phyloP scores from a whole-genome alignment of 192 early-diverging fungal species.

The Coemansia javaensis region DNA sequence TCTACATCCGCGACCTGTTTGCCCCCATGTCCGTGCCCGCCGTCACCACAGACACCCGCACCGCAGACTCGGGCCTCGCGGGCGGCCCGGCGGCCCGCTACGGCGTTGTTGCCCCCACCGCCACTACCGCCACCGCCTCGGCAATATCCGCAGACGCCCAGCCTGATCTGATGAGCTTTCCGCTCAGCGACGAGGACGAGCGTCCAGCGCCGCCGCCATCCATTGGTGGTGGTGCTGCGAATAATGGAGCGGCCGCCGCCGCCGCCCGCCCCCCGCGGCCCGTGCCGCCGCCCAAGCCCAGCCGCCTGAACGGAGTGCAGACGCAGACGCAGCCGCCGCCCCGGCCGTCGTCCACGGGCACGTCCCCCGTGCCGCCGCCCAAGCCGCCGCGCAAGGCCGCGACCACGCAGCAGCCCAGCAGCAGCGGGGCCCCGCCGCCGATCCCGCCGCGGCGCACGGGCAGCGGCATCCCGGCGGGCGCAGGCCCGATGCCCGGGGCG shows the following conservation, averaged over 20 bases:
- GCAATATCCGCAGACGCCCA: neutral
- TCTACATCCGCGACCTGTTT: conserved; percentile 76
- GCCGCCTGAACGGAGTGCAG: conserved; percentile 3
- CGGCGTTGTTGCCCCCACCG: conserved; percentile 18
- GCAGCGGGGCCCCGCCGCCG: neutral
- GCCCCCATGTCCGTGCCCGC: conserved; percentile 33
- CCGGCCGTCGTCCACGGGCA: neutral
- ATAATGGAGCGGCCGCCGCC: too few species aligned
- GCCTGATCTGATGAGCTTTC: conserved; percentile 6
- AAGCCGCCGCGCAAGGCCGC: conserved; percentile 13
- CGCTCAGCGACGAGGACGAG: conserved; percentile 2
- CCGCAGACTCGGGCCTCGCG: conserved; percentile 7
- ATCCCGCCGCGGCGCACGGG: neutral
- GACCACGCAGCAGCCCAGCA: neutral
- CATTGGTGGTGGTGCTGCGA: too few species aligned
- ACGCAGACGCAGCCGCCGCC: neutral
- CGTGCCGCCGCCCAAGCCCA: conserved; percentile 35
- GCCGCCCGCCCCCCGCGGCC: too few species aligned
- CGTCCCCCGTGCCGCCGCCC: conserved; percentile 9
- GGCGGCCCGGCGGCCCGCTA: conserved; percentile 29
- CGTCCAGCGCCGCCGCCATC: too few species aligned
- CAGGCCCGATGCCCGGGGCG: too few species aligned
- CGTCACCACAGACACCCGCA: conserved; percentile 30
- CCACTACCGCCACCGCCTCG: too few species aligned
- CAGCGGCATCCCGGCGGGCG: neutral